phyloP scores from a whole-genome alignment of 2,329 filamentous ascomycete species.

The Trichophyton benhamiae region DNA sequence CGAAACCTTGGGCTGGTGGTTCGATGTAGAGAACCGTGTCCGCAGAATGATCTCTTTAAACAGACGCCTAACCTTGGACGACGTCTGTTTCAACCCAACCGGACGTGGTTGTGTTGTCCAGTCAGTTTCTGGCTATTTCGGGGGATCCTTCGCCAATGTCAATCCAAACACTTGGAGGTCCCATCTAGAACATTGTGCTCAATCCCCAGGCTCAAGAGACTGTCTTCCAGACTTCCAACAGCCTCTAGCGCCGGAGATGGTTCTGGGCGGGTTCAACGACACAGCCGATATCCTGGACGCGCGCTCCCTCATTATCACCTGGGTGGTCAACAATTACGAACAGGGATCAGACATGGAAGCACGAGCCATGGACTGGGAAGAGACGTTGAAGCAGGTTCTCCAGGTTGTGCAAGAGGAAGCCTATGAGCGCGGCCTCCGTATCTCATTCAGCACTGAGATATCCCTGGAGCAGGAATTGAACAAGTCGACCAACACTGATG shows the following conservation, averaged over 20 bases:
- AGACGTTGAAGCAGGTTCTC: conserved; percentile 60
- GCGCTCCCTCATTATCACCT: conserved; percentile 73
- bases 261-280: conserved; percentile 68
- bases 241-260: conserved; percentile 70
- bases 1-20: conserved; percentile 87
- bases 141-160: conserved; percentile 50
- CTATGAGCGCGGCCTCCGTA: conserved; percentile 58
- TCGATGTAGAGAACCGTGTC: conserved; percentile 71
- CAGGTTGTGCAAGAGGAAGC: conserved; percentile 73
- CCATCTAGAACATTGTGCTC: conserved; percentile 59
- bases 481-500: conserved; percentile 96
- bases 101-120: conserved; percentile 85
- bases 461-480: conserved; percentile 92
- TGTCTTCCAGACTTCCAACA: conserved; percentile 85
- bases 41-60: conserved; percentile 57
- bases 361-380: conserved; percentile 80
- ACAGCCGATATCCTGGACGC: conserved; percentile 56
- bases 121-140: conserved; percentile 81
- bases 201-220: conserved; percentile 55
- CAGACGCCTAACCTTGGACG: conserved; percentile 57
- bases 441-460: conserved; percentile 92
- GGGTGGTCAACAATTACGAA: conserved; percentile 80
- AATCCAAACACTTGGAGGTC: conserved; percentile 58
- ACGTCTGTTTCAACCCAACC: conserved; percentile 90
- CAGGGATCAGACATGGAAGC: conserved; percentile 60